Evolutionary conservation across 176 grass and related monocot species (phyloP).

Genomic region (Zoysia pacifica): DNA sequence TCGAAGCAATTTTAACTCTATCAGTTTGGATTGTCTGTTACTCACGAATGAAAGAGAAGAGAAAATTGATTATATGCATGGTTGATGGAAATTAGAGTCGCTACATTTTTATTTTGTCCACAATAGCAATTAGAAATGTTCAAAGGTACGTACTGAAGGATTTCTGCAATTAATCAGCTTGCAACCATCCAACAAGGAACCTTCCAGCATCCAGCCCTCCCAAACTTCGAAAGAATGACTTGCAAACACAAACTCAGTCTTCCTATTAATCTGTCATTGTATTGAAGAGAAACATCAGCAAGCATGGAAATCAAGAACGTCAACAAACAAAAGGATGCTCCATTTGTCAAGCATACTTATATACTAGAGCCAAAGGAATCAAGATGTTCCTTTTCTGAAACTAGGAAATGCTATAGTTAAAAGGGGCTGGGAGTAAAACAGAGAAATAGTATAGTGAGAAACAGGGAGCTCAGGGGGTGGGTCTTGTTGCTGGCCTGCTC

Average conservation of each 20-base stretch:
- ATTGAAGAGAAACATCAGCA: slow-evolving; percentile 9
- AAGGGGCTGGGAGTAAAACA: not conserved
- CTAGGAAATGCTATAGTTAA: not conserved
- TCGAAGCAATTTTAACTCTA: not conserved
- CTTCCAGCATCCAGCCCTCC: slow-evolving; percentile 84
- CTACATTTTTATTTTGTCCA: not conserved
- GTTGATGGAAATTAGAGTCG: not conserved
- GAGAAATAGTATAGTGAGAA: not conserved
- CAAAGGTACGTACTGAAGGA: slow-evolving; percentile 53
- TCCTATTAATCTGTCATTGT: slow-evolving; percentile 80
- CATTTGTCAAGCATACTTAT: not conserved
- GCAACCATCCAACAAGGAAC: slow-evolving; percentile 65
- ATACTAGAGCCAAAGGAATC: not conserved
- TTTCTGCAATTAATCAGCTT: slow-evolving; percentile 87
- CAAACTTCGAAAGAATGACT: slow-evolving; percentile 91
- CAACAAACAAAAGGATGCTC: not conserved
- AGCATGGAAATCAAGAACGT: not conserved
- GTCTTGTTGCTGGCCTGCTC: slow-evolving; percentile 38
- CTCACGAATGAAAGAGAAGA: not conserved
- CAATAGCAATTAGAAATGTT: slow-evolving; percentile 17
- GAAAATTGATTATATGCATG: not conserved
- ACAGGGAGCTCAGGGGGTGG: slow-evolving; percentile 41
- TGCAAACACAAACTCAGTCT: slow-evolving; percentile 91
- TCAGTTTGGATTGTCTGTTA: not conserved
- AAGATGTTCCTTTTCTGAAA: not conserved